A percentile compares a stretch with the other conserved stretches of the same genome.
Evolutionary conservation across 108 stramenopile species (phyloP).

Genomic region (Skeletonema tropicum): DNA sequence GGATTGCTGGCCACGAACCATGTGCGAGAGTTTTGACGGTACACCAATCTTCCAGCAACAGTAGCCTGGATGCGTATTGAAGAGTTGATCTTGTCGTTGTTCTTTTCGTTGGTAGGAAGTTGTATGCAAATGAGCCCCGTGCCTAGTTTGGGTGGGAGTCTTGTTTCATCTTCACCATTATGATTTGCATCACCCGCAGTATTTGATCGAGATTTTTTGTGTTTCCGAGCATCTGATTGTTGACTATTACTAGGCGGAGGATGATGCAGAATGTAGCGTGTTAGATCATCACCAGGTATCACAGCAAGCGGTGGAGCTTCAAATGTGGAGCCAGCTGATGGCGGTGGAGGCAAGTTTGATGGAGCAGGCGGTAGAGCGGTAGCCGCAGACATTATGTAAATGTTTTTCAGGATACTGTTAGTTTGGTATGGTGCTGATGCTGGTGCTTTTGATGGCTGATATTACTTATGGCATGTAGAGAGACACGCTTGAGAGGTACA

Average conservation of each 20-base stretch:
- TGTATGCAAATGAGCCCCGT: slow-evolving; percentile 26
- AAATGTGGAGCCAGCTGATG: slow-evolving; percentile 18
- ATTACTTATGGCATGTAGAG: too few species aligned
- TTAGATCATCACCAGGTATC: slow-evolving; percentile 47
- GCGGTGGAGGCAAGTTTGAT: slow-evolving; percentile 1
- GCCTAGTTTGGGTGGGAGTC: slow-evolving; percentile 33
- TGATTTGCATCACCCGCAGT: neutral
- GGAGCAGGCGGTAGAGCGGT: slow-evolving; percentile 13
- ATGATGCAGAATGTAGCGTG: slow-evolving; percentile 35
- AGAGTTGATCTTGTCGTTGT: neutral
- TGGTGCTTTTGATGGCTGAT: too few species aligned
- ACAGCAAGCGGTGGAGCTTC: slow-evolving; percentile 40
- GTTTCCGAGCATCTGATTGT: slow-evolving; percentile 9
- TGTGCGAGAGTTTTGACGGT: slow-evolving; percentile 37
- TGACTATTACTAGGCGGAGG: slow-evolving; percentile 18
- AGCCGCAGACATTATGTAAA: neutral
- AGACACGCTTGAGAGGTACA: too few species aligned
- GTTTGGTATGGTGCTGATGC: too few species aligned
- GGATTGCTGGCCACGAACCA: slow-evolving; percentile 49
- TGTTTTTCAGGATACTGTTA: too few species aligned
- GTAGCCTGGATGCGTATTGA: slow-evolving; percentile 34
- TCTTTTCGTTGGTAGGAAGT: neutral
- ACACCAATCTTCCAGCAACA: slow-evolving; percentile 37
- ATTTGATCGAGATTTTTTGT: slow-evolving; percentile 32
- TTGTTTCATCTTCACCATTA: neutral